These are phyloP conservation scores for Borealophlyctis nickersoniae DNA, from an alignment of 192 early-diverging fungal genomes.

Conservation along the genomic window DNA sequence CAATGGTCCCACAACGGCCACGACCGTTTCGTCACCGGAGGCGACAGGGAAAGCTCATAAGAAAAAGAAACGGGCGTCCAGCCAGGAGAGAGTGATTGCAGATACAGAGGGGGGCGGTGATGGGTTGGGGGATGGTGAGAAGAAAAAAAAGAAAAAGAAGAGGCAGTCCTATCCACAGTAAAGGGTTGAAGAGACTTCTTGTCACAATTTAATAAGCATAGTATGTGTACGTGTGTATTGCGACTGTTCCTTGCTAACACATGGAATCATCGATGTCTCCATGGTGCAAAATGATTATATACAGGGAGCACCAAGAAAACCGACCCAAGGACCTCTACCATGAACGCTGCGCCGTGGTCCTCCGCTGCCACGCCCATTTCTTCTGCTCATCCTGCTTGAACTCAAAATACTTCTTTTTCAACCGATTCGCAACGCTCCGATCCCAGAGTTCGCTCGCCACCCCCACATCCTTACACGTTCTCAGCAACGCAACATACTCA, in stretches of 20 bases:
- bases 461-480: conserved; percentile 35
- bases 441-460: conserved; percentile 40
- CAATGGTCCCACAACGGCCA: not conserved
- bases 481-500: conserved; percentile 27
- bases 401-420: conserved; percentile 14
- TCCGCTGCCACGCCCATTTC: not conserved
- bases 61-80: too few relatives aligned
- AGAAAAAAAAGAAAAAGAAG: too few relatives aligned
- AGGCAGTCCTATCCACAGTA: too few relatives aligned
- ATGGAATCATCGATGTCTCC: not conserved
- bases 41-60: too few relatives aligned
- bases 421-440: conserved; percentile 6
- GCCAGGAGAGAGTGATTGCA: too few relatives aligned
- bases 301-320: not conserved
- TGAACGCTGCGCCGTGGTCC: not conserved
- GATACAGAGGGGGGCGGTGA: too few relatives aligned
- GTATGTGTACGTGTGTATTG: too few relatives aligned
- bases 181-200: too few relatives aligned
- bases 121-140: too few relatives aligned
- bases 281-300: not conserved
- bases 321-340: not conserved
- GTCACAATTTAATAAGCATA: too few relatives aligned
- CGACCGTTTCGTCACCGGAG: too few relatives aligned
- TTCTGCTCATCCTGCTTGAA: conserved; percentile 4
- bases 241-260: not conserved